Percentiles rank a stretch among this genome's conserved stretches.
Evolutionary conservation across 805 yeast genomes (phyloP).

Genomic region (Candida insectorum): DNA sequence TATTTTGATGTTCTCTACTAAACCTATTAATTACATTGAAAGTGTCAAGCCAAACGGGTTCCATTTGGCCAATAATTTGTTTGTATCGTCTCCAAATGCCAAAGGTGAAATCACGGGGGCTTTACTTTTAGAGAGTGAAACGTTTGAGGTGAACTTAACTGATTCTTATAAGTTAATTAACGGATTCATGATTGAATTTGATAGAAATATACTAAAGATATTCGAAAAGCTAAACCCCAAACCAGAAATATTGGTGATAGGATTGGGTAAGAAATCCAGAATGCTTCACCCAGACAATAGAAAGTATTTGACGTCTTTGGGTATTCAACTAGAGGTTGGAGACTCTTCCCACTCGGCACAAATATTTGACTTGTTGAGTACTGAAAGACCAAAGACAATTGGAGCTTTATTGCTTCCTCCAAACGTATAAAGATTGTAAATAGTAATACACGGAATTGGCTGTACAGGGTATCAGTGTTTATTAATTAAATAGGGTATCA

Average conservation of each 20-base stretch:
- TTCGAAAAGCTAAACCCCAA: slow-evolving; percentile 63
- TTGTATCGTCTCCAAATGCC: slow-evolving; percentile 41
- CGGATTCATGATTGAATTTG: slow-evolving; percentile 54
- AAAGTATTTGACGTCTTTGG: slow-evolving; percentile 48
- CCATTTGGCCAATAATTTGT: slow-evolving; percentile 52
- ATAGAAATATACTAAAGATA: slow-evolving; percentile 41
- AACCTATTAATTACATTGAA: slow-evolving; percentile 43
- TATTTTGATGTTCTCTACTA: slow-evolving; percentile 38
- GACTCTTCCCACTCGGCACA: slow-evolving; percentile 63
- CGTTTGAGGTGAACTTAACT: slow-evolving; percentile 55
- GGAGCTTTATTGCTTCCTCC: slow-evolving; percentile 75
- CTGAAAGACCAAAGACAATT: slow-evolving; percentile 74
- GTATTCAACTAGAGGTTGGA: slow-evolving; percentile 68
- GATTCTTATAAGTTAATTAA: slow-evolving; percentile 44
- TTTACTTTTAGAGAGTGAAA: slow-evolving; percentile 53
- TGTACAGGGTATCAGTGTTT: neutral
- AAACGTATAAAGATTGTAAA: slow-evolving; percentile 38
- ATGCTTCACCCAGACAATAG: slow-evolving; percentile 58
- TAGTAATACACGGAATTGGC: neutral
- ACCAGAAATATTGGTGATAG: slow-evolving; percentile 73
- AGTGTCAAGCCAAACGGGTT: slow-evolving; percentile 52
- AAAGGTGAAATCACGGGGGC: slow-evolving; percentile 42
- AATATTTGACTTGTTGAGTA: slow-evolving; percentile 70
- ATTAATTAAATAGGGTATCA: neutral
- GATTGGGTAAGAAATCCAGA: slow-evolving; percentile 64